phyloP scores from a whole-genome alignment of 176 grass and related monocot species.

The Juncus inflexus region DNA sequence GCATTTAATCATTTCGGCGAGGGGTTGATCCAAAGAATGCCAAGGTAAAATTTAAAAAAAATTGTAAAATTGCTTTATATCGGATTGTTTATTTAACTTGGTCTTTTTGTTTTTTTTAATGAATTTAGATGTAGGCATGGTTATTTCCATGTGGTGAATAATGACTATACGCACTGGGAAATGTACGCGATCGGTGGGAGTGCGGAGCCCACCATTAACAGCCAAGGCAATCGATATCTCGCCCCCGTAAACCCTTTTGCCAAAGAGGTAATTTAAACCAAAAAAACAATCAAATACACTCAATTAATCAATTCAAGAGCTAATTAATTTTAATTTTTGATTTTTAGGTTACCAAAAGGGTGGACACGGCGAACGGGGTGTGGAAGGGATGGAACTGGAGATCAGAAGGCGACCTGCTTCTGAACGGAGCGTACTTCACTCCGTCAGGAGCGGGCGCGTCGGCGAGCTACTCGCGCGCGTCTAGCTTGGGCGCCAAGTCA shows the following conservation, averaged over 20 bases:
- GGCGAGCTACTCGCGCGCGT: slow-evolving; percentile 71
- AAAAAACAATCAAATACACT: neutral
- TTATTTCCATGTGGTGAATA: slow-evolving; percentile 46
- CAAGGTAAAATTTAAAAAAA: slow-evolving; percentile 24
- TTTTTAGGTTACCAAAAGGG: slow-evolving; percentile 71
- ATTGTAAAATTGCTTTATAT: neutral
- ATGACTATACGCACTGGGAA: slow-evolving; percentile 50
- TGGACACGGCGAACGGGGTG: slow-evolving; percentile 30
- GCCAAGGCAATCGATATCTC: slow-evolving; percentile 45
- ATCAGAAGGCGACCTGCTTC: slow-evolving; percentile 69
- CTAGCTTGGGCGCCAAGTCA: slow-evolving; percentile 81
- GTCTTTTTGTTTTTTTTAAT: neutral
- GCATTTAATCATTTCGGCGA: slow-evolving; percentile 90
- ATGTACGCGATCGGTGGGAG: slow-evolving; percentile 49
- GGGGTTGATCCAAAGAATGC: slow-evolving; percentile 54
- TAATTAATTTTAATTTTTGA: neutral
- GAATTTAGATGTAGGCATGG: slow-evolving; percentile 37
- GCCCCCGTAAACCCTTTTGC: slow-evolving; percentile 29
- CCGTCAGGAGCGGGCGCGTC: slow-evolving; percentile 67
- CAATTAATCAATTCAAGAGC: neutral
- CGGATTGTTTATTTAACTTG: neutral
- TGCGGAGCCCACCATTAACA: slow-evolving; percentile 42
- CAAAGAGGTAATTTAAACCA: slow-evolving; percentile 33
- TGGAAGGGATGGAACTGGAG: slow-evolving; percentile 95
- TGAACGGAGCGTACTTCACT: slow-evolving; percentile 81